Evolutionary conservation across 306 rosid genomes (phyloP).

Genomic region (Vicia villosa): DNA sequence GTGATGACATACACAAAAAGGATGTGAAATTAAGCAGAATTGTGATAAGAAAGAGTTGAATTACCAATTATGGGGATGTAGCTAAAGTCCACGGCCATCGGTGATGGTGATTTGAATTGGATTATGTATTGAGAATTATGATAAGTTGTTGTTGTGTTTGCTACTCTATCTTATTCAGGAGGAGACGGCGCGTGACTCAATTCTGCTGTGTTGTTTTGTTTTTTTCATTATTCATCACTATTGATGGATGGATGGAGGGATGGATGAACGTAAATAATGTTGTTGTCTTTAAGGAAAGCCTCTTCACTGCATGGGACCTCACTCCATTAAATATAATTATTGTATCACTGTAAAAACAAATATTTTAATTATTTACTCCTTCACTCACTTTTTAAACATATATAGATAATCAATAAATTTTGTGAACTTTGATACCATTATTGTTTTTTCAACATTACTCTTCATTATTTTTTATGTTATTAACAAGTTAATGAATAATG

Average conservation of each 20-base stretch:
- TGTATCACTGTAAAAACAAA: neutral
- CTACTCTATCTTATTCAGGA: neutral
- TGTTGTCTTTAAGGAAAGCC: neutral
- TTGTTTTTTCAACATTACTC: no score
- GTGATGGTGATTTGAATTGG: neutral
- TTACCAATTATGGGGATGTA: conserved; percentile 81
- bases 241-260: neutral
- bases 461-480: no score
- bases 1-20: no score
- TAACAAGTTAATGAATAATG: no score
- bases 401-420: no score
- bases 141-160: neutral
- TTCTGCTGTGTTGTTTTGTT: neutral
- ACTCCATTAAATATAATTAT: neutral
- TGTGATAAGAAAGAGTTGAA: neutral
- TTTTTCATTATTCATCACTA: no score
- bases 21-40: no score
- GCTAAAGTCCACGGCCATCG: conserved; percentile 73
- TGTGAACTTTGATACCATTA: no score
- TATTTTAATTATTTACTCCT: no score
- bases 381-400: no score
- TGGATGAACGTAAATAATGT: neutral
- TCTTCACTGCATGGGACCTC: neutral
- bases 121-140: no score
- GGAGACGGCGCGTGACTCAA: neutral